A percentile compares a stretch with the other conserved stretches of the same genome.
These are phyloP conservation scores for Aspergillus hancockii DNA, from an alignment of 495 filamentous ascomycete genomes.

Conservation along the genomic window DNA sequence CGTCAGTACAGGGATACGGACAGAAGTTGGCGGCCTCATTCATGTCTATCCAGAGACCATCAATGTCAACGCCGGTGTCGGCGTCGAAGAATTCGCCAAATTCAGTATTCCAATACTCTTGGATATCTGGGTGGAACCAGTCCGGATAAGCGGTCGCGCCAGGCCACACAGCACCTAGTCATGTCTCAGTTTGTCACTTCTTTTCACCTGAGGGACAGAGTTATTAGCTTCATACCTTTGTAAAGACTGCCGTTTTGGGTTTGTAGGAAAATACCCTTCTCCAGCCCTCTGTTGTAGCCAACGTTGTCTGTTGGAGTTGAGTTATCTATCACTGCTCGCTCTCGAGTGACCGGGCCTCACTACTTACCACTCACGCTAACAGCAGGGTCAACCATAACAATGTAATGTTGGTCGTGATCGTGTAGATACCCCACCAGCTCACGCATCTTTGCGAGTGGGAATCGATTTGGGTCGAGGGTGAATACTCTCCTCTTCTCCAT, in stretches of 20 bases:
- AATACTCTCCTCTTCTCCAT: conserved; percentile 71
- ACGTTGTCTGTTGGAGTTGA: conserved; percentile 52
- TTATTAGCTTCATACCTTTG: conserved; percentile 46
- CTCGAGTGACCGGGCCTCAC: neutral
- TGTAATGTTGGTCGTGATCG: conserved; percentile 71
- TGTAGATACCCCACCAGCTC: conserved; percentile 73
- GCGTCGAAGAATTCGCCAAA: conserved; percentile 69
- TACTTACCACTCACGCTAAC: conserved; percentile 49
- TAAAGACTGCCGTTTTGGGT: conserved; percentile 65
- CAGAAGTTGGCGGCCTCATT: conserved; percentile 78
- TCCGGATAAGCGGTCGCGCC: conserved; percentile 80
- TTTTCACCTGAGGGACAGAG: neutral
- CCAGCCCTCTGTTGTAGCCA: conserved; percentile 62
- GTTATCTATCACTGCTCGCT: neutral
- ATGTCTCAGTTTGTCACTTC: conserved; percentile 10
- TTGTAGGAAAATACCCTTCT: conserved; percentile 65
- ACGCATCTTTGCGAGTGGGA: conserved; percentile 66
- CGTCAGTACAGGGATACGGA: conserved; percentile 69
- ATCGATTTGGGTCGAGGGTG: conserved; percentile 72
- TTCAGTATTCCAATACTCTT: conserved; percentile 73
- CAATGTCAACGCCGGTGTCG: conserved; percentile 71
- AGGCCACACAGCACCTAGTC: conserved; percentile 73
- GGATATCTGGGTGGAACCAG: conserved; percentile 72
- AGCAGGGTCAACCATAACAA: conserved; percentile 88
- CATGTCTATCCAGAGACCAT: conserved; percentile 88